phyloP scores from a whole-genome alignment of 495 filamentous ascomycete species.

The Aspergillus funiculosus region DNA sequence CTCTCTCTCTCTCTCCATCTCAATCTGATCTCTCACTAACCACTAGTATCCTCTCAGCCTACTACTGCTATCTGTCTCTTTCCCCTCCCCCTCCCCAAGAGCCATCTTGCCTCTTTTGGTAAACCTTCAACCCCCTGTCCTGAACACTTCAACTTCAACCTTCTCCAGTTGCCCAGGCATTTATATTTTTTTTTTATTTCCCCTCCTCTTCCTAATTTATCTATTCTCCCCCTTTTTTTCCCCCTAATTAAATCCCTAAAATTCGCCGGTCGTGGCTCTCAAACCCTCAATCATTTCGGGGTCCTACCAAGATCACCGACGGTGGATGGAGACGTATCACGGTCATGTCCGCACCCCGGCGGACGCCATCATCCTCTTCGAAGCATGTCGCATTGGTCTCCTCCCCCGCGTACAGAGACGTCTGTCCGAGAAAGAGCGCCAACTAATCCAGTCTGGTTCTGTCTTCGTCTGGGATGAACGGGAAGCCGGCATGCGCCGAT shows the following conservation, averaged over 20 bases:
- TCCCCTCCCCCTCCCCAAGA: not conserved
- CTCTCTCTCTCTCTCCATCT: not conserved
- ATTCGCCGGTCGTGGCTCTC: constrained; percentile 24
- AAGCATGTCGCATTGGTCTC: constrained; percentile 86
- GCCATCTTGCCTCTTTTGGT: constrained; percentile 10
- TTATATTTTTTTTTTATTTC: not conserved
- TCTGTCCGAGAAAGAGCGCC: constrained; percentile 93
- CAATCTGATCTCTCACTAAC: no score
- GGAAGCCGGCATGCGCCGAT: constrained; percentile 95
- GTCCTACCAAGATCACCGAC: constrained; percentile 25
- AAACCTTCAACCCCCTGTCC: not conserved
- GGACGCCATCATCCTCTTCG: constrained; percentile 95
- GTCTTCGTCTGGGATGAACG: constrained; percentile 99
- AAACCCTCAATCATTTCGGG: constrained; percentile 26
- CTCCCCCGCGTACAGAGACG: constrained; percentile 88
- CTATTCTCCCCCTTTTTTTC: constrained; percentile 3
- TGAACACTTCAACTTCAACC: constrained; percentile 7
- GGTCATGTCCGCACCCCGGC: constrained; percentile 85
- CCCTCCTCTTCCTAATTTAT: constrained; percentile 10
- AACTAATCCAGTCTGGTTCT: constrained; percentile 88
- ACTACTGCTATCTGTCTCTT: constrained; percentile 5
- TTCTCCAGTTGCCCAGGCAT: constrained; percentile 6
- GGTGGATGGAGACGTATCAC: constrained; percentile 89
- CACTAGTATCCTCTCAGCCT: not conserved
- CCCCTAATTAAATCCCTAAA: no score